Percentiles rank a stretch among this genome's conserved stretches.
Conservation (phyloP, 352 stramenopile genomes). For the Chrysophaeum taylorii region DNA sequence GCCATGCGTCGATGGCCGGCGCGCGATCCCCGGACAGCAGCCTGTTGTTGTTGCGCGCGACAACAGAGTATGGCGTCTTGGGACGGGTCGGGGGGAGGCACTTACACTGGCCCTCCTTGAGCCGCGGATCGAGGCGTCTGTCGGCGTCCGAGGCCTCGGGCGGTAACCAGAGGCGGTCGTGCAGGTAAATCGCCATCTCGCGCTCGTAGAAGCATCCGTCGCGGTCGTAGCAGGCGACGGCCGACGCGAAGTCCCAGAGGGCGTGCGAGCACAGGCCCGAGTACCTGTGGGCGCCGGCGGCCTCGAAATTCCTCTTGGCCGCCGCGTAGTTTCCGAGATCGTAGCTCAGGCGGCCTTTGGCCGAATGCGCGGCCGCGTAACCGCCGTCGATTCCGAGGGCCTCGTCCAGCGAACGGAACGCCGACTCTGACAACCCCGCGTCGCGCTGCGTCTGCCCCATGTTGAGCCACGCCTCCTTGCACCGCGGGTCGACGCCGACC, state of each 20-base stretch:
- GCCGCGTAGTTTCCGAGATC: constrained; percentile 19
- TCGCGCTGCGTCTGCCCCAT: constrained; percentile 26
- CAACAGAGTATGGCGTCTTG: too few species aligned
- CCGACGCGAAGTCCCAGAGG: constrained; percentile 1
- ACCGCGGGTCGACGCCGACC: constrained; percentile 20
- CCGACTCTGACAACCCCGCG: constrained; percentile 21
- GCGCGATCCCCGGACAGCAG: too few species aligned
- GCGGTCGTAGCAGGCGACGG: neutral
- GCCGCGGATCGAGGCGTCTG: constrained; percentile 17
- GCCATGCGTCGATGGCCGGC: constrained; percentile 19
- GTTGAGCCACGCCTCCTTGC: constrained; percentile 32
- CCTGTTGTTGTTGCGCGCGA: too few species aligned
- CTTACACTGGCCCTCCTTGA: constrained; percentile 30
- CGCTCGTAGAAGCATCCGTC: constrained; percentile 26
- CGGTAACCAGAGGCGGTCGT: constrained; percentile 17
- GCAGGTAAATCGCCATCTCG: constrained; percentile 24
- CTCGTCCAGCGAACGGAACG: constrained; percentile 21
- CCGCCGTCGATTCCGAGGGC: constrained; percentile 21
- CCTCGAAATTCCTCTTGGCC: constrained; percentile 19
- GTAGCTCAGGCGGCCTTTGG: constrained; percentile 20
- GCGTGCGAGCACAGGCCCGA: constrained; percentile 12
- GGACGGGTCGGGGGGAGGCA: neutral
- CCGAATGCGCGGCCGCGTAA: constrained; percentile 20
- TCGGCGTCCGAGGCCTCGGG: constrained; percentile 20
- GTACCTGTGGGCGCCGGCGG: constrained; percentile 8